Conservation (phyloP, 164 flowering plant species). For the Akebia trifoliata region DNA sequence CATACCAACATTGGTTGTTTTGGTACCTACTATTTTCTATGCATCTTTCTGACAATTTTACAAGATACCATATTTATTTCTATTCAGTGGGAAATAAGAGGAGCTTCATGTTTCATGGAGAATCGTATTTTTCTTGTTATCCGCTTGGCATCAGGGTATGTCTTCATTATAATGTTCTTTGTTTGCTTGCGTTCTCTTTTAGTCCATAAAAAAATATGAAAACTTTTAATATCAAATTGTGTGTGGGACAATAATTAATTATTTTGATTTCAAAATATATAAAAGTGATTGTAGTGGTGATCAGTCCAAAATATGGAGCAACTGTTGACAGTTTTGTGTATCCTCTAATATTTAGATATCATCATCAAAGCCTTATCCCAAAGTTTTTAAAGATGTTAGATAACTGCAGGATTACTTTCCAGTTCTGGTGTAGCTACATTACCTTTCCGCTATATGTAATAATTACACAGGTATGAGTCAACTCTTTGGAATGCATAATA, state of each 20-base stretch:
- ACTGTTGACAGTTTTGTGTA: too few relatives aligned
- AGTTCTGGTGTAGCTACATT: conserved; percentile 82
- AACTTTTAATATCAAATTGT: too few relatives aligned
- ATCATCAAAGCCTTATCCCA: too few relatives aligned
- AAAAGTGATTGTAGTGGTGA: too few relatives aligned
- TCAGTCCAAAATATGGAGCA: too few relatives aligned
- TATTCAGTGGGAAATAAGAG: conserved; percentile 72
- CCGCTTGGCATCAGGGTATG: conserved; percentile 78
- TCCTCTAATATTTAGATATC: too few relatives aligned
- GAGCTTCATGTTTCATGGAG: conserved; percentile 67
- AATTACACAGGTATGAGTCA: conserved; percentile 59
- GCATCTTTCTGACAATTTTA: not conserved
- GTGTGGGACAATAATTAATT: too few relatives aligned
- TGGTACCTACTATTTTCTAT: too few relatives aligned
- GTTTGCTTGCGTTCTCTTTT: not conserved
- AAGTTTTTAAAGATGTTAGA: too few relatives aligned
- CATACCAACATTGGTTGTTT: too few relatives aligned
- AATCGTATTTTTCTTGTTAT: conserved; percentile 40
- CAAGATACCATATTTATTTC: conserved; percentile 4
- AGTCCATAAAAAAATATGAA: not conserved
- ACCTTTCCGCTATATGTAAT: conserved; percentile 84
- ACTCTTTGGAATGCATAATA: not conserved
- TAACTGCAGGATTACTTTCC: conserved; percentile 53
- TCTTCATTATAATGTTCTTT: not conserved
- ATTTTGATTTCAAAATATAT: too few relatives aligned